These are phyloP conservation scores for Themeda triandra DNA, from an alignment of 176 grass and related monocot genomes.

Conservation along the genomic window DNA sequence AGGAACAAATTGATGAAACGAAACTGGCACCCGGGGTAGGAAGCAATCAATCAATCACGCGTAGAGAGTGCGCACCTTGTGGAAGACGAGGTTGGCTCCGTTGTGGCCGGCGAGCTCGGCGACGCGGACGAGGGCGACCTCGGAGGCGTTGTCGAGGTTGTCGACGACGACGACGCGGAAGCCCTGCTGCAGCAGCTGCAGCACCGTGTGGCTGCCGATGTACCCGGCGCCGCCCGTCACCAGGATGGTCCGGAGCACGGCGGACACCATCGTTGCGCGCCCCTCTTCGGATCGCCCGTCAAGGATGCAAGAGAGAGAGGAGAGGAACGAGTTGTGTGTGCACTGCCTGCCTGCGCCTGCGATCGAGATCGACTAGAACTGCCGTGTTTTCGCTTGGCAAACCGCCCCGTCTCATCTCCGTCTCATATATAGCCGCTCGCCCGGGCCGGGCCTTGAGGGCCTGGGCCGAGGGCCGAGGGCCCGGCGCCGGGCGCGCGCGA, in stretches of 20 bases:
- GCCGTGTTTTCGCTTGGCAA: neutral
- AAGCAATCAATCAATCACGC: neutral
- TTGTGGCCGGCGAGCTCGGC: slow-evolving; percentile 53
- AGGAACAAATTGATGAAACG: neutral
- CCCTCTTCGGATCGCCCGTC: neutral
- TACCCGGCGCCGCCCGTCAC: slow-evolving; percentile 94
- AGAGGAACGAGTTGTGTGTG: neutral
- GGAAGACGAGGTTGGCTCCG: slow-evolving; percentile 69
- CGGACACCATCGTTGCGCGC: slow-evolving; percentile 36
- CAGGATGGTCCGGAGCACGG: slow-evolving; percentile 51
- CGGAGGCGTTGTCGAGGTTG: slow-evolving; percentile 93
- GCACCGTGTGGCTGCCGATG: slow-evolving; percentile 98
- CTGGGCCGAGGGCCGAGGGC: neutral
- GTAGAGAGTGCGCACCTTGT: slow-evolving; percentile 33
- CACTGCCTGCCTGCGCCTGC: neutral
- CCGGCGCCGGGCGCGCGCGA: neutral
- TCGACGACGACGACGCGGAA: slow-evolving; percentile 83
- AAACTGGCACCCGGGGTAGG: neutral
- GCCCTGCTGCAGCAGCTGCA: slow-evolving; percentile 71
- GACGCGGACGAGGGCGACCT: slow-evolving; percentile 58
- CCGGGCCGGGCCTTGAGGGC: neutral
- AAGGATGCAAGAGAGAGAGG: neutral
- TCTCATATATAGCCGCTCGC: neutral
- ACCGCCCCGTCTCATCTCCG: neutral
- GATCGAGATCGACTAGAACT: neutral